Conservation (phyloP, 2,329 filamentous ascomycete species). For the Pseudogymnoascus verrucosus region DNA sequence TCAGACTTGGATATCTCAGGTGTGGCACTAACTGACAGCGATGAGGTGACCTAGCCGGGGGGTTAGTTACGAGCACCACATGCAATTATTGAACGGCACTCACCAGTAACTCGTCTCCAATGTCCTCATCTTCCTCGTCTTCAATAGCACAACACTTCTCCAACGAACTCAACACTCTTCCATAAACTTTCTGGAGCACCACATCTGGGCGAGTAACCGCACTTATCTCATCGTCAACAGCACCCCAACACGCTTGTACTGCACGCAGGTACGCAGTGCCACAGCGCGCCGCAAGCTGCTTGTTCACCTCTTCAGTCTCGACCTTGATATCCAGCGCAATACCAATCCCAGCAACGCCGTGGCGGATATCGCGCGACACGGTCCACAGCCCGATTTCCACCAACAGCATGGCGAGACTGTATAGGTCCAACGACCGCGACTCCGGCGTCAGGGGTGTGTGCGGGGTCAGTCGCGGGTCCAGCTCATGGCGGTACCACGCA, state of each 20-base stretch:
- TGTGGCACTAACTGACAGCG: not conserved
- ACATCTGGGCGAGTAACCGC: conserved; percentile 41
- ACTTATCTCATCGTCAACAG: conserved; percentile 55
- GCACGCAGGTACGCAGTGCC: conserved; percentile 69
- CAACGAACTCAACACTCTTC: conserved; percentile 40
- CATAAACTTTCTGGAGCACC: conserved; percentile 48
- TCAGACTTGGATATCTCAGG: not conserved
- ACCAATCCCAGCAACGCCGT: conserved; percentile 15
- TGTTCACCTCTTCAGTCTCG: conserved; percentile 20
- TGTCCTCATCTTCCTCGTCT: conserved; percentile 45
- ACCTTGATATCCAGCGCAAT: conserved; percentile 11
- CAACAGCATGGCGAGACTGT: conserved; percentile 64
- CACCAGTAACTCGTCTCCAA: conserved; percentile 39
- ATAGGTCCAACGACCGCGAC: conserved; percentile 57
- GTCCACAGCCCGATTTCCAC: conserved; percentile 72
- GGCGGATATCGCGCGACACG: conserved; percentile 39
- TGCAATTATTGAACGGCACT: not conserved
- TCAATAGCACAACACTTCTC: conserved; percentile 57
- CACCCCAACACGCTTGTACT: conserved; percentile 62
- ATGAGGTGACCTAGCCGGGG: not conserved
- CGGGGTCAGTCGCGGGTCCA: conserved; percentile 47
- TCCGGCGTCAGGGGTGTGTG: conserved; percentile 45
- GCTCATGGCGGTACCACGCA: conserved; percentile 52
- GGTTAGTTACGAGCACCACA: not conserved
- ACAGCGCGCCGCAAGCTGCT: conserved; percentile 42